Percentiles rank a stretch among this genome's conserved stretches.
phyloP scores from a whole-genome alignment of 768 basidiomycete species.

The Fomitopsis pulvina region DNA sequence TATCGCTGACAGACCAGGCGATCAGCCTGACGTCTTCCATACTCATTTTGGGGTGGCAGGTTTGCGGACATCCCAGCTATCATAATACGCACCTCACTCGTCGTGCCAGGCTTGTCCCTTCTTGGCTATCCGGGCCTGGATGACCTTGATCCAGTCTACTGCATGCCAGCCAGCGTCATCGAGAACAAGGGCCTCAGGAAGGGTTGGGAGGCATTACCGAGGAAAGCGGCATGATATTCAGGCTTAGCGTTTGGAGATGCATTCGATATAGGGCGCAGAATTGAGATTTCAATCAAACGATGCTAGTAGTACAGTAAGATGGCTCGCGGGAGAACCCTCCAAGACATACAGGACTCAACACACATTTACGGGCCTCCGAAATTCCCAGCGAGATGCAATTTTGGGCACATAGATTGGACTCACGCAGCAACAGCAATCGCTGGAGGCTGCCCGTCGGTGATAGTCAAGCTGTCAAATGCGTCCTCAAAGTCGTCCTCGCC shows the following conservation, averaged over 20 bases:
- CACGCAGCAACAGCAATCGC: slow-evolving; percentile 20
- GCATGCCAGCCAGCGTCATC: slow-evolving; percentile 82
- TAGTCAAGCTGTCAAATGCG: slow-evolving; percentile 56
- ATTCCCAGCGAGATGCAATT: no score
- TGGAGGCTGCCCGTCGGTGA: slow-evolving; percentile 30
- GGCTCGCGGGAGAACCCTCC: no score
- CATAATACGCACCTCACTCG: neutral
- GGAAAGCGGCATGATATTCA: slow-evolving; percentile 14
- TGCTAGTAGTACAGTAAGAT: no score
- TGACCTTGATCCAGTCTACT: slow-evolving; percentile 91
- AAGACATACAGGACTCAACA: no score
- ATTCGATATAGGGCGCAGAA: no score
- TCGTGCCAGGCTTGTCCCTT: slow-evolving; percentile 65
- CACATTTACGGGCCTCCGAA: no score
- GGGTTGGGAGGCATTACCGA: slow-evolving; percentile 51
- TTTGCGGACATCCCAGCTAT: slow-evolving; percentile 10
- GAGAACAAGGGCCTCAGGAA: slow-evolving; percentile 64
- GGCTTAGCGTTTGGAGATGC: no score
- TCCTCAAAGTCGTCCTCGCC: slow-evolving; percentile 50
- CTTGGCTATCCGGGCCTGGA: slow-evolving; percentile 80
- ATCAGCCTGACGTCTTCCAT: slow-evolving; percentile 97
- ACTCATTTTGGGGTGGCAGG: slow-evolving; percentile 91
- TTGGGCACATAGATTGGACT: no score
- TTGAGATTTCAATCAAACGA: no score
- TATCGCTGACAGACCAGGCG: slow-evolving; percentile 88